A percentile compares a stretch with the other conserved stretches of the same genome.
Conservation (phyloP, 1,284 basidiomycete genomes). For the Rhodotorula sp. region DNA sequence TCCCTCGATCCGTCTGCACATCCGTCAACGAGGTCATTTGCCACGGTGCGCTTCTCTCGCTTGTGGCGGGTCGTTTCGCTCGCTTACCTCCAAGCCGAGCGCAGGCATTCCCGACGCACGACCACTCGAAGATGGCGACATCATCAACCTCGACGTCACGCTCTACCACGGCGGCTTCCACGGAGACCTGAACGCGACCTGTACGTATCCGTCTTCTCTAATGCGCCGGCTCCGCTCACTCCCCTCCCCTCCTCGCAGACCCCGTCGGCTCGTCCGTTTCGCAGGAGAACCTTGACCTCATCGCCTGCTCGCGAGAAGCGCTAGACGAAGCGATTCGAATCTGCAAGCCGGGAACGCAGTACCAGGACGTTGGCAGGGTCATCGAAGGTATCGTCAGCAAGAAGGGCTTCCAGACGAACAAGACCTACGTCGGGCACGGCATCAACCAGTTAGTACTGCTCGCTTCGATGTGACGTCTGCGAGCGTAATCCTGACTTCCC, state of each 20-base stretch:
- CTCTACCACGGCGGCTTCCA: slow-evolving; percentile 73
- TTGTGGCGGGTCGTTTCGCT: slow-evolving; percentile 38
- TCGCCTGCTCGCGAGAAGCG: slow-evolving; percentile 72
- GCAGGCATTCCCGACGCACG: slow-evolving; percentile 83
- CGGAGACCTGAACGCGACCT: slow-evolving; percentile 76
- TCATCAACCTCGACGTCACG: slow-evolving; percentile 76
- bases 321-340: slow-evolving; percentile 70
- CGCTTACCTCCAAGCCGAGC: not conserved
- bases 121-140: slow-evolving; percentile 83
- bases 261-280: slow-evolving; percentile 28
- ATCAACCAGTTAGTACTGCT: slow-evolving; percentile 59
- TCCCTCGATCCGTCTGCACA: slow-evolving; percentile 83
- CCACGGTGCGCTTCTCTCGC: slow-evolving; percentile 54
- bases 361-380: slow-evolving; percentile 55
- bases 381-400: slow-evolving; percentile 75
- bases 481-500: not conserved
- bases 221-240: not conserved
- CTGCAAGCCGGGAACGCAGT: slow-evolving; percentile 43
- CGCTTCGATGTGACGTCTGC: no score
- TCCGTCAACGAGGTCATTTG: slow-evolving; percentile 96
- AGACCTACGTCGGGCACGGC: slow-evolving; percentile 79
- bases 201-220: slow-evolving; percentile 3
- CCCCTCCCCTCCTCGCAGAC: not conserved
- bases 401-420: slow-evolving; percentile 75
- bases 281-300: slow-evolving; percentile 69